These are phyloP conservation scores for Strigomonas culicis DNA, from an alignment of 208 protist genomes.

Conservation along the genomic window DNA sequence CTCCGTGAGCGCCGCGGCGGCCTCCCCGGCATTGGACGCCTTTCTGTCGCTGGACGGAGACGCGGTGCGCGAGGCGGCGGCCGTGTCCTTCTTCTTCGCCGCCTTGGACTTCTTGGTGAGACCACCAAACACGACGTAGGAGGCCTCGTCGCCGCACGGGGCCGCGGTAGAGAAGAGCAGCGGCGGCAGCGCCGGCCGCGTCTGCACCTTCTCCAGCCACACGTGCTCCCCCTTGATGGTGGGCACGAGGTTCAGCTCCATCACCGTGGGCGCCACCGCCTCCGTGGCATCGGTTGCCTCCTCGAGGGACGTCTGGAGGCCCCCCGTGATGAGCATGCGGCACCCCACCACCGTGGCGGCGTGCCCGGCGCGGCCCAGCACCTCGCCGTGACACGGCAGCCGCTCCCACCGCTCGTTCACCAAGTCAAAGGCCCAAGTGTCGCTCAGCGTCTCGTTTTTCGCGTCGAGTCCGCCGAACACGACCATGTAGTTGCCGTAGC, in stretches of 20 bases:
- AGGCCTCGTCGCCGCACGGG: slow-evolving; percentile 72
- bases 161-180: slow-evolving; percentile 54
- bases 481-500: slow-evolving; percentile 80
- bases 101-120: slow-evolving; percentile 29
- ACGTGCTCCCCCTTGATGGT: slow-evolving; percentile 45
- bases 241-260: slow-evolving; percentile 65
- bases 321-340: slow-evolving; percentile 71
- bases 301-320: slow-evolving; percentile 56
- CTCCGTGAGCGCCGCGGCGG: slow-evolving; percentile 1
- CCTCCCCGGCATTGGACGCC: not conserved
- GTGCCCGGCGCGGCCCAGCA: slow-evolving; percentile 45
- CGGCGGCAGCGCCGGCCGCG: slow-evolving; percentile 43
- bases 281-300: slow-evolving; percentile 17
- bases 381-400: slow-evolving; percentile 36
- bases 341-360: slow-evolving; percentile 64
- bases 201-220: slow-evolving; percentile 36
- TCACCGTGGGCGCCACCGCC: slow-evolving; percentile 22
- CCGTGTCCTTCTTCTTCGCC: slow-evolving; percentile 13
- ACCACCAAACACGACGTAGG: slow-evolving; percentile 75
- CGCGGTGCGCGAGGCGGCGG: not conserved
- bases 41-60: not conserved
- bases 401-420: slow-evolving; percentile 75
- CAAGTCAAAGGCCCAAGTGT: slow-evolving; percentile 82
- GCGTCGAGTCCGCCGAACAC: slow-evolving; percentile 75
- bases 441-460: slow-evolving; percentile 55